Evolutionary conservation across 1,139 yeast genomes (phyloP).

Genomic region (Pneumocystis carinii): DNA sequence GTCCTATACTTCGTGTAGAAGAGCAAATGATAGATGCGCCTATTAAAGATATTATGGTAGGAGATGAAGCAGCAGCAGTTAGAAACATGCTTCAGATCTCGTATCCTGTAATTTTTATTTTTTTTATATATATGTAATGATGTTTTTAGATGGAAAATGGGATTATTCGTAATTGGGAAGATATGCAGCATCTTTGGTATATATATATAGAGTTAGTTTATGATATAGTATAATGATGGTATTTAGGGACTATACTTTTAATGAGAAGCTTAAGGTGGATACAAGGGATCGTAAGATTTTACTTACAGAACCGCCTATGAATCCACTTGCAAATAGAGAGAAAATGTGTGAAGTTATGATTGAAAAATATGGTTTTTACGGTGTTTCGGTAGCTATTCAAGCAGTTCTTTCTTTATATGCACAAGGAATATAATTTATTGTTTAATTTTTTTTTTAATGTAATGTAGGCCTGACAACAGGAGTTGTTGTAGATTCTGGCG

Average conservation of each 20-base stretch:
- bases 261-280: conserved; percentile 69
- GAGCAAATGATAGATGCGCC: conserved; percentile 65
- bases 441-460: background rate
- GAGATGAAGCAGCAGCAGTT: conserved; percentile 84
- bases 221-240: background rate
- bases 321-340: conserved; percentile 84
- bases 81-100: conserved; percentile 80
- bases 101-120: conserved; percentile 40
- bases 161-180: conserved; percentile 94
- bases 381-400: conserved; percentile 95
- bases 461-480: conserved; percentile 54
- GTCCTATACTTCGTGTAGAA: conserved; percentile 94
- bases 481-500: conserved; percentile 95
- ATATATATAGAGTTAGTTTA: background rate
- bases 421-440: conserved; percentile 39
- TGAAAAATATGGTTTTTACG: conserved; percentile 87
- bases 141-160: conserved; percentile 70
- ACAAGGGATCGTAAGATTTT: conserved; percentile 67
- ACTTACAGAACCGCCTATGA: conserved; percentile 95
- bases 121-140: background rate
- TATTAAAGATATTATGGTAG: conserved; percentile 89
- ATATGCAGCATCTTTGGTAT: conserved; percentile 89
- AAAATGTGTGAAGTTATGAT: conserved; percentile 95
- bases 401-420: conserved; percentile 95
- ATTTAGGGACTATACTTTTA: conserved; percentile 64